Evolutionary conservation across 257 asterid species (phyloP).

Genomic region (Ocimum tenuiflorum): DNA sequence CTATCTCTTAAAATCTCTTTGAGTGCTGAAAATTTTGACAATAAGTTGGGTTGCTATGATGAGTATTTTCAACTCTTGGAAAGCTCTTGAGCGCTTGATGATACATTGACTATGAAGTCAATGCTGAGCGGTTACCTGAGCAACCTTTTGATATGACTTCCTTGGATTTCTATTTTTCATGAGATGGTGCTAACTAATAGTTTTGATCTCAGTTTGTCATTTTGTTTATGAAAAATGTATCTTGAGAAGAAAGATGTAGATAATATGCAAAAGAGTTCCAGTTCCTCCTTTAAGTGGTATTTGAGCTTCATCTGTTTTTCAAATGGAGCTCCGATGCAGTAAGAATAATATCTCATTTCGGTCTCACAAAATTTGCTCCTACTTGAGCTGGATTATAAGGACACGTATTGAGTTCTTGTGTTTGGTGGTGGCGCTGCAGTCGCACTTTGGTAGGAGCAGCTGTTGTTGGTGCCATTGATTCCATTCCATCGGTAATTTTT

Average conservation of each 20-base stretch:
- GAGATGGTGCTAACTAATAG: not conserved
- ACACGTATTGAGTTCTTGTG: constrained; percentile 40
- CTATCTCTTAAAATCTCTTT: not conserved
- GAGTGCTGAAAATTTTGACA: not conserved
- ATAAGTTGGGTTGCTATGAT: constrained; percentile 36
- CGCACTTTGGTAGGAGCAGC: constrained; percentile 58
- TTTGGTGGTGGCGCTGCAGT: constrained; percentile 50
- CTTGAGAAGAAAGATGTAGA: no score
- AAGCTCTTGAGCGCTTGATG: constrained; percentile 44
- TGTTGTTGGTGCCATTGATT: constrained; percentile 63
- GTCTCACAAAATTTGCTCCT: constrained; percentile 11
- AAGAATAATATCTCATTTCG: not conserved
- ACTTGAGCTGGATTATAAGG: constrained; percentile 51
- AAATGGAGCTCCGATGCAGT: not conserved
- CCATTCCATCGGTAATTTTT: constrained; percentile 52
- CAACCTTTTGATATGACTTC: constrained; percentile 18
- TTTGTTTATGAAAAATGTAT: no score
- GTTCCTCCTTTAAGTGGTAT: no score
- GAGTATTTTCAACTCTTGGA: constrained; percentile 26
- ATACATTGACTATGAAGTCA: constrained; percentile 35
- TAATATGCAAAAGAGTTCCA: no score
- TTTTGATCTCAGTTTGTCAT: not conserved
- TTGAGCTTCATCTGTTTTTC: no score
- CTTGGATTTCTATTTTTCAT: no score
- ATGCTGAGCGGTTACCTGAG: constrained; percentile 77